phyloP scores from a whole-genome alignment of 495 filamentous ascomycete genomes.

The Penicillium roqueforti region DNA sequence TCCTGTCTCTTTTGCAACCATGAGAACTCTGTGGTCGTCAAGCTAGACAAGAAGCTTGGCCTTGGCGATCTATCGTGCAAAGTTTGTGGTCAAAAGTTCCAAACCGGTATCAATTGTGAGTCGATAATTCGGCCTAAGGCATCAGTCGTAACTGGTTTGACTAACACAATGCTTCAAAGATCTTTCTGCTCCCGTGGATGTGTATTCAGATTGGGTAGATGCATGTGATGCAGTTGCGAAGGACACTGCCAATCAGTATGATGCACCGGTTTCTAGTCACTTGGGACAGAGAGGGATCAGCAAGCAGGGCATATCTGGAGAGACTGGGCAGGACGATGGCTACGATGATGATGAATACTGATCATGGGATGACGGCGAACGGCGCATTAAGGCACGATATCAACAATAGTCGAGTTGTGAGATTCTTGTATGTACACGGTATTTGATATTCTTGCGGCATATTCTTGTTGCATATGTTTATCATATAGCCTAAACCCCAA shows the following conservation, averaged over 20 bases:
- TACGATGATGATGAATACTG: conserved; percentile 37
- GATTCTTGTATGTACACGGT: conserved; percentile 9
- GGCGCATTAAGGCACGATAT: conserved; percentile 19
- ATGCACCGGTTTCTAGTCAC: conserved; percentile 16
- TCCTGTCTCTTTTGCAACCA: conserved; percentile 99
- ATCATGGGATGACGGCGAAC: conserved; percentile 17
- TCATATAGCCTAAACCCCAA: background rate
- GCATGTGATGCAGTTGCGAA: conserved; percentile 82
- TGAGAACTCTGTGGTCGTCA: conserved; percentile 82
- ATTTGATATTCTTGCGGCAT: conserved; percentile 4
- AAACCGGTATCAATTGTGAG: conserved; percentile 89
- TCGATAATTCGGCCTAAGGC: background rate
- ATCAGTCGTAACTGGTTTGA: background rate
- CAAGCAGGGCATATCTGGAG: conserved; percentile 18
- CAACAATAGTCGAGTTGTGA: conserved; percentile 10
- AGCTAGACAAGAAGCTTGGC: conserved; percentile 86
- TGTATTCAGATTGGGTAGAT: conserved; percentile 98
- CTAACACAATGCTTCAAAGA: conserved; percentile 44
- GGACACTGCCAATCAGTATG: conserved; percentile 53
- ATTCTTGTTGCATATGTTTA: background rate
- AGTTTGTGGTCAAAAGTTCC: conserved; percentile 87
- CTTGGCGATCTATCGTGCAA: conserved; percentile 84
- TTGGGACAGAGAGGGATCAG: conserved; percentile 25
- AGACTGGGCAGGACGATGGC: conserved; percentile 13
- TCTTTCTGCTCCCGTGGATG: conserved; percentile 84